These are phyloP conservation scores for Alternaria conjuncta DNA, from an alignment of 2,329 filamentous ascomycete species.

Conservation along the genomic window DNA sequence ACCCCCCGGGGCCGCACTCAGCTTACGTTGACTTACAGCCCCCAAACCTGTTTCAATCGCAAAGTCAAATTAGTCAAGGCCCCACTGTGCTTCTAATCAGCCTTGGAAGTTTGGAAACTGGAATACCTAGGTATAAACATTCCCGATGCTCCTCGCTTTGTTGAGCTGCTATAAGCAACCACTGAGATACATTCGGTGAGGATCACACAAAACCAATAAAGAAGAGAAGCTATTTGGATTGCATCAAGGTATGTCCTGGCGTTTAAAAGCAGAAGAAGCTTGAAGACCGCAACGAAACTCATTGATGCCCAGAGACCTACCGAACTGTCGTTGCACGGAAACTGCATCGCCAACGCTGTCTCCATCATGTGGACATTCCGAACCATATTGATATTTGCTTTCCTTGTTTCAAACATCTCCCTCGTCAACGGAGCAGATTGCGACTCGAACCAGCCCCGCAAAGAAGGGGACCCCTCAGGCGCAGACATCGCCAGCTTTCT, in stretches of 20 bases:
- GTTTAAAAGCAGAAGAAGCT: neutral
- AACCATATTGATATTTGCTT: neutral
- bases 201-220: neutral
- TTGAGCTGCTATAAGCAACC: neutral
- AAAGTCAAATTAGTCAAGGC: neutral
- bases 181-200: neutral
- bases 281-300: neutral
- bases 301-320: neutral
- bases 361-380: neutral
- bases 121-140: neutral
- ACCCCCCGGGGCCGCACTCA: neutral
- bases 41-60: neutral
- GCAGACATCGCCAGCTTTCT: neutral
- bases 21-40: neutral
- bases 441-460: neutral
- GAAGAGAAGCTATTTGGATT: neutral
- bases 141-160: neutral
- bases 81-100: neutral
- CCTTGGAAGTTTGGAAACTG: neutral
- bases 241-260: neutral
- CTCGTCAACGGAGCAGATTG: neutral
- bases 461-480: neutral
- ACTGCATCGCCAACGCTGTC: neutral
- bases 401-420: neutral
- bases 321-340: neutral